These are phyloP conservation scores for Yamadazyma oceani DNA, from an alignment of 1,139 yeast species.

Conservation along the genomic window DNA sequence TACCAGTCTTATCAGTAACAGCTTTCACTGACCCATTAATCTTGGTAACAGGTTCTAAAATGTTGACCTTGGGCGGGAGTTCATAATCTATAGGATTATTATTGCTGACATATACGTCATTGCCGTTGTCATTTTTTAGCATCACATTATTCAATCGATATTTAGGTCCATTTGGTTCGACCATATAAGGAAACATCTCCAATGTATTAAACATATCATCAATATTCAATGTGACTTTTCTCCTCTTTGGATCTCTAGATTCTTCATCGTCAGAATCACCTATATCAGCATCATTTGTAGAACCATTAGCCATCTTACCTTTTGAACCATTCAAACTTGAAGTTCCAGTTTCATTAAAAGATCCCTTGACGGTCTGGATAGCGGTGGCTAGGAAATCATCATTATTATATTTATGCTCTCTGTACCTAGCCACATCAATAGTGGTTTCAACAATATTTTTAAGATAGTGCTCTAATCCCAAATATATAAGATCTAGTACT, in stretches of 20 bases:
- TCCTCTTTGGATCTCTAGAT: slow-evolving; percentile 21
- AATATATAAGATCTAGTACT: slow-evolving; percentile 71
- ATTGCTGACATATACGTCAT: slow-evolving; percentile 21
- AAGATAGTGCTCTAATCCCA: slow-evolving; percentile 80
- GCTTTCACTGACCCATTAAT: slow-evolving; percentile 4
- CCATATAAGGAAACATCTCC: slow-evolving; percentile 62
- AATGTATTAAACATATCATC: slow-evolving; percentile 69
- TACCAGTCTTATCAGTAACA: slow-evolving; percentile 4
- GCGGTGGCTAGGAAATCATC: slow-evolving; percentile 34
- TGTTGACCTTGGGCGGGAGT: slow-evolving; percentile 36
- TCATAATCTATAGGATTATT: slow-evolving; percentile 32
- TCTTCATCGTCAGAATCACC: slow-evolving; percentile 21
- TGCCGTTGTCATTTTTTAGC: slow-evolving; percentile 58
- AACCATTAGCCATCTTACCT: too few relatives aligned
- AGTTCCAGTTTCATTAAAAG: slow-evolving; percentile 12
- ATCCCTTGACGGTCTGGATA: slow-evolving; percentile 19
- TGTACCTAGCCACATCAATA: slow-evolving; percentile 66
- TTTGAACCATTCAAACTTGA: too few relatives aligned
- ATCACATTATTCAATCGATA: slow-evolving; percentile 51
- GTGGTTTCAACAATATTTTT: slow-evolving; percentile 74
- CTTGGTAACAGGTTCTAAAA: slow-evolving; percentile 5
- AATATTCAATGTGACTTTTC: slow-evolving; percentile 50
- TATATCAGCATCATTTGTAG: slow-evolving; percentile 3
- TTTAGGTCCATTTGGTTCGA: slow-evolving; percentile 67
- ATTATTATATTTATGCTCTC: slow-evolving; percentile 53